phyloP scores from a whole-genome alignment of 2,329 filamentous ascomycete species.

The Akanthomyces muscarius region DNA sequence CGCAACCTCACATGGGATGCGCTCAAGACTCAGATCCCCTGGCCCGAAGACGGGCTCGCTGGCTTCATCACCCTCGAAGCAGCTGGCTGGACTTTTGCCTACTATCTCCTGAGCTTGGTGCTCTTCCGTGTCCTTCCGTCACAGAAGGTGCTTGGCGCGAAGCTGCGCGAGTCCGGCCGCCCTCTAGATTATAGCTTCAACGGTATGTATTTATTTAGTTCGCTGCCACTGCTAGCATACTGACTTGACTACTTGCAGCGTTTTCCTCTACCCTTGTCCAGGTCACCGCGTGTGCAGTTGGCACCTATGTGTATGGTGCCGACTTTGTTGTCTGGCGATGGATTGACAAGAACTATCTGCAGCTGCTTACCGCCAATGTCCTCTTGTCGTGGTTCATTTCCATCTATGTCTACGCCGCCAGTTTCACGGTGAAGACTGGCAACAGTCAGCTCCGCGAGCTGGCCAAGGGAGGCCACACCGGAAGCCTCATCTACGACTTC shows the following conservation, averaged over 20 bases:
- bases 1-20: slow-evolving; percentile 62
- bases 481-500: slow-evolving; percentile 86
- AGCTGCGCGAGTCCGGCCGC: slow-evolving; percentile 60
- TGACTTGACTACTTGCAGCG: slow-evolving; percentile 41
- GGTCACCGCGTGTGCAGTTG: slow-evolving; percentile 61
- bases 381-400: slow-evolving; percentile 68
- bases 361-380: slow-evolving; percentile 77
- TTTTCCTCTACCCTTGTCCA: slow-evolving; percentile 70
- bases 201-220: slow-evolving; percentile 37
- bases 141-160: slow-evolving; percentile 61
- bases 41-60: slow-evolving; percentile 63
- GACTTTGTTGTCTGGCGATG: slow-evolving; percentile 84
- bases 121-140: slow-evolving; percentile 72
- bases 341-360: slow-evolving; percentile 81
- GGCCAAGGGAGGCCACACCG: slow-evolving; percentile 71
- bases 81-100: slow-evolving; percentile 63
- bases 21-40: slow-evolving; percentile 71
- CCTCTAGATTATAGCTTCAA: slow-evolving; percentile 77
- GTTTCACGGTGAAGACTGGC: slow-evolving; percentile 69
- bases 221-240: accelerated
- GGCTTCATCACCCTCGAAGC: slow-evolving; percentile 65
- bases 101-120: slow-evolving; percentile 69
- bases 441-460: slow-evolving; percentile 70
- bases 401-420: slow-evolving; percentile 70
- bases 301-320: slow-evolving; percentile 70